Conservation (phyloP, 2,329 filamentous ascomycete genomes). For the Fusarium zealandicum region DNA sequence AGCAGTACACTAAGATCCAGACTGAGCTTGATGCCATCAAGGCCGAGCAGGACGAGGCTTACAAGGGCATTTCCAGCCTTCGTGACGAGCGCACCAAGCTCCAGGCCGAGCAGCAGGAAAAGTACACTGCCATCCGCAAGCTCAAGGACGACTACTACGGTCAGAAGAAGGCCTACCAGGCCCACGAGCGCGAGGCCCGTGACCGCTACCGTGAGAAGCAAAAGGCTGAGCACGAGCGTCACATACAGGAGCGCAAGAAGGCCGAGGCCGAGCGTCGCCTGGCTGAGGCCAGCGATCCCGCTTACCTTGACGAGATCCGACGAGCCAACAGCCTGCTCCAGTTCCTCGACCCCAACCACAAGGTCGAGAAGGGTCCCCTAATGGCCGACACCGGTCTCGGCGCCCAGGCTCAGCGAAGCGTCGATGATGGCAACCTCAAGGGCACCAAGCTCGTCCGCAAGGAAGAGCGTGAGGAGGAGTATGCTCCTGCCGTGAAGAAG, state of each 20-base stretch:
- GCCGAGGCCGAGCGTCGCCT: slow-evolving; percentile 79
- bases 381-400: slow-evolving; percentile 75
- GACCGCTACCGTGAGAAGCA: slow-evolving; percentile 78
- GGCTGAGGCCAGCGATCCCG: slow-evolving; percentile 82
- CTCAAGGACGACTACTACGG: slow-evolving; percentile 90
- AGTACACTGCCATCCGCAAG: slow-evolving; percentile 81
- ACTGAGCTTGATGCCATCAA: slow-evolving; percentile 90
- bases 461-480: slow-evolving; percentile 86
- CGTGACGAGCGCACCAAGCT: slow-evolving; percentile 86
- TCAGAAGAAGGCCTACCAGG: slow-evolving; percentile 80
- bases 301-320: slow-evolving; percentile 92
- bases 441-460: slow-evolving; percentile 85
- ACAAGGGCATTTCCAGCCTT: slow-evolving; percentile 84
- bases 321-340: slow-evolving; percentile 86
- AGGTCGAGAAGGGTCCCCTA: slow-evolving; percentile 70
- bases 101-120: slow-evolving; percentile 85
- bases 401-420: slow-evolving; percentile 80
- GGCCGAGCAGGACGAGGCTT: slow-evolving; percentile 88
- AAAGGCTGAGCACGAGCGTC: slow-evolving; percentile 79
- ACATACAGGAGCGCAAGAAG: slow-evolving; percentile 75
- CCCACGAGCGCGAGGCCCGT: slow-evolving; percentile 84
- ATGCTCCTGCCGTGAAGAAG: slow-evolving; percentile 80
- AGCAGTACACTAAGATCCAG: slow-evolving; percentile 85
- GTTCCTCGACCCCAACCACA: slow-evolving; percentile 83
- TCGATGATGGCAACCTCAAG: slow-evolving; percentile 85